Base-by-base conservation (phyloP, 352 stramenopile genomes). In the Peronosclerospora sorghi region DNA sequence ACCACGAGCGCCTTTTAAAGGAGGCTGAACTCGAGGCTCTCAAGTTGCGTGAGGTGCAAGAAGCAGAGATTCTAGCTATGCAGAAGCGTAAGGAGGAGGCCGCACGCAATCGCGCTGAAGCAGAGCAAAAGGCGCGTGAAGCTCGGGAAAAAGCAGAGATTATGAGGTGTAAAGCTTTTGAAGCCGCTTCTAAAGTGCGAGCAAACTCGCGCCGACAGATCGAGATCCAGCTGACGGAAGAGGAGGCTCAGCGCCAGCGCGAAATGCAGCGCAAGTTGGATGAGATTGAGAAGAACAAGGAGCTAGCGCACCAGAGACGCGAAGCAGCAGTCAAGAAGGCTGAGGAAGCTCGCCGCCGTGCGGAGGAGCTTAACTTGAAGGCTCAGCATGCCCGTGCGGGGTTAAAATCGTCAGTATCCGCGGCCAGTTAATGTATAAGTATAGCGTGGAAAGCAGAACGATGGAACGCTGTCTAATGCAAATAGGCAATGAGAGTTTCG, bases 21-120 rank as follows among this genome's bases (percentile, higher is more conserved):
- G 54, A 76, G 36, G 52, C 59, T 1, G 68, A 81, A 23, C 43
- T 73, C 0, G 68, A 84, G 12, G 27, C 66, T 1, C 32, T 69
- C 2, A 51, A 69, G 47, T 45, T 73, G 20, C 64, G 70, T 17
- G 50, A 56, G 7, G 61, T 61, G 17, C 63, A 79, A 19, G 62
- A 83, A 10, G 41, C 38, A 0, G 65, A 74, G 23, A 40, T 88
- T 14, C 48, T 48, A 1, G 62, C 51, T 8, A 51, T 83, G 17
- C 72, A 88, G 32, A 53, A 71, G 44, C 66, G 67, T 15, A 79
- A 78, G 36, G 68, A 79, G 15, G 79, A 78, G 15, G 79, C 79
- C 5, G 69, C 73, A 10, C 59, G 55, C 18, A 75, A 68, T 37
- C 79, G 79, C 9, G 57, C 73, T 4, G 76, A 87, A 6, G 77